A percentile compares a stretch with the other conserved stretches of the same genome.
These are phyloP conservation scores for Metrosideros polymorpha DNA, from an alignment of 441 rosid species.

Conservation along the genomic window DNA sequence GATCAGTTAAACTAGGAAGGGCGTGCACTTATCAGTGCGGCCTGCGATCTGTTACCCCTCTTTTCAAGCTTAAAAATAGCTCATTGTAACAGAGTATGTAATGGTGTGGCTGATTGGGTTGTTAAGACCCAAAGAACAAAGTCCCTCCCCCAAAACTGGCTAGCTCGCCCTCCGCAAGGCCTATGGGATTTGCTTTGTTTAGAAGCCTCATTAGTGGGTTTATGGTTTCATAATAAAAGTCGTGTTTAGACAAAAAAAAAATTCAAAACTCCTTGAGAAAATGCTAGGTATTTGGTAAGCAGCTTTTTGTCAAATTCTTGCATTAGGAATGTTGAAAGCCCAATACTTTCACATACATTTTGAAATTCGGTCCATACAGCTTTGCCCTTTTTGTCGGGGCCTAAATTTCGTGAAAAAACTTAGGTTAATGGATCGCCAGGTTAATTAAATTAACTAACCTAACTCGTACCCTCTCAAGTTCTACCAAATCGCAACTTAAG, in stretches of 20 bases:
- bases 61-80: neutral
- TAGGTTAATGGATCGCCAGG: too few relatives aligned
- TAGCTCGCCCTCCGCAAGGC: neutral
- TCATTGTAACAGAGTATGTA: neutral
- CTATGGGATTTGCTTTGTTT: neutral
- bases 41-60: neutral
- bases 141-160: neutral
- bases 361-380: too few relatives aligned
- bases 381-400: too few relatives aligned
- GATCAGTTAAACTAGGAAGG: neutral
- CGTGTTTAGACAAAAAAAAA: neutral
- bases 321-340: too few relatives aligned
- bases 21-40: neutral
- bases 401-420: too few relatives aligned
- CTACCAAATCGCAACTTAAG: too few relatives aligned
- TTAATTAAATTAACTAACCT: too few relatives aligned
- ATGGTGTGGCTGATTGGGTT: neutral
- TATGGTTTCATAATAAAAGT: neutral
- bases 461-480: too few relatives aligned
- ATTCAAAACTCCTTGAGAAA: too few relatives aligned
- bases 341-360: too few relatives aligned
- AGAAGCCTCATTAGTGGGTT: neutral
- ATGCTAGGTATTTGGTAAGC: too few relatives aligned
- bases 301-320: too few relatives aligned
- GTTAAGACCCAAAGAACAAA: neutral